Evolutionary conservation across 495 filamentous ascomycete species (phyloP), one percentile per base, ranked within the genome.

Genomic region (Bacidia gigantensis): DNA sequence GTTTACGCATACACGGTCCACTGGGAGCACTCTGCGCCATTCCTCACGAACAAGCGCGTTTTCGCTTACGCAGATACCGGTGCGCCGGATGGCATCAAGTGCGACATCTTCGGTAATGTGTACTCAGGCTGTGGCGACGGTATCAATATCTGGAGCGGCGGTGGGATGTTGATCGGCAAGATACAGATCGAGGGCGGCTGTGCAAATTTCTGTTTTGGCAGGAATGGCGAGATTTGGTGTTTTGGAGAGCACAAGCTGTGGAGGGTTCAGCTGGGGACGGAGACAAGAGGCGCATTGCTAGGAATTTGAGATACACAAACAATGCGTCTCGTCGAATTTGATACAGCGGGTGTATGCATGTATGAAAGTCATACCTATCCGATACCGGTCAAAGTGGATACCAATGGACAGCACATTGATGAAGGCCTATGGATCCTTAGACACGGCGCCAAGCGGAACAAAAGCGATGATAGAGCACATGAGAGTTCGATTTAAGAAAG

Each of bases 191-290:
- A 65, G 26, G 57, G 61, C 3, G 63, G 60, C 0, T 62, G 67
- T 2, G 73, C 73, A 26, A 79, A 79, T 61, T 79, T 80, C 63
- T 72, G 76, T 55, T 80, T 79, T 49, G 77, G 71, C 10, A 69
- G 75, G 12, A 64, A 69, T 11, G 76, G 75, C 0, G 61, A 72
- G 43, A 69, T 80, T 66, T 62, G 60, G 60, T 45, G 38, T 26
- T 55, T 52, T 26, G 60, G 54, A 18, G 60, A 58, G 50, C 35
- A 56, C 23, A 62, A 57, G 55, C 58, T 62, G 17, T 62, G 57
- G 57, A 53, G 60, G 48, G 60, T 60, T 17, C 54, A 57, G 57
- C 22, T 59, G 44, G 49, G 48, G 21, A 52, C 49, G 26, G 57
- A 56, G 43, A 57, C 52, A 21, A 55, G 52, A 29, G 60, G 57